Evolutionary conservation across 2,329 filamentous ascomycete species (phyloP), one percentile per base, ranked within the genome.

Genomic region (Aspergillus sp.): DNA sequence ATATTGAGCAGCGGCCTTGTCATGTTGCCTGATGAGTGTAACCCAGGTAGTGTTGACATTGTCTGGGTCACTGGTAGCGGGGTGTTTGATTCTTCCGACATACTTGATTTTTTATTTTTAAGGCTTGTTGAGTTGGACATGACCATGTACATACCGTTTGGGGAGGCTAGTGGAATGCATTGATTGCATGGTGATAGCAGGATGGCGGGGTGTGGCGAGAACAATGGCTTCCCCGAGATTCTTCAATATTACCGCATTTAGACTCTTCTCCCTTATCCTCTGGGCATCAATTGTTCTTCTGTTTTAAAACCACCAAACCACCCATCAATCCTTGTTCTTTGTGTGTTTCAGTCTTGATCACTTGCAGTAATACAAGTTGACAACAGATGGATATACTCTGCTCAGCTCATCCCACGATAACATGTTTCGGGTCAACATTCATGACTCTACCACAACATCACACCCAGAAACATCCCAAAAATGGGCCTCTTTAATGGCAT

Each of bases 221-320:
- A 64, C 62, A 64, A 65, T 65, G 56, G 48, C 30, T 56, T 47
- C 51, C 26, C 46, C 43, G 38, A 32, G 45, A n/a, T 24, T 4
- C 47, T 50, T 59, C 56, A 64, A 67, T 65, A 50, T 56, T 60
- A 54, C 60, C 55, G 54, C 49, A 54, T 63, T 52, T 22, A 51
- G 58, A 45, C 30, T 19, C 13, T 10, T 20, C 45, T 22, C 3
- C 10, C 9, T 30, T 9, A 11, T 30, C 9, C 26, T 9, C 26
- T 10, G 8, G 10, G 10, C 26, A 30, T 30, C 8, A 4, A 30
- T 30, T 7, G 26, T 30, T 24, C 22, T 24, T 24, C 3, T 24
- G 22, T 24, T n/a, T n/a, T n/a, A n/a, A n/a, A n/a, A n/a, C n/a
- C n/a, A n/a, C n/a, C 3, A 22, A 22, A 6, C 22, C 1, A 22